Evolutionary conservation across 2,329 filamentous ascomycete species (phyloP), one percentile per base, ranked within the genome.

Genomic region (Ceratocystis eucalypticola): DNA sequence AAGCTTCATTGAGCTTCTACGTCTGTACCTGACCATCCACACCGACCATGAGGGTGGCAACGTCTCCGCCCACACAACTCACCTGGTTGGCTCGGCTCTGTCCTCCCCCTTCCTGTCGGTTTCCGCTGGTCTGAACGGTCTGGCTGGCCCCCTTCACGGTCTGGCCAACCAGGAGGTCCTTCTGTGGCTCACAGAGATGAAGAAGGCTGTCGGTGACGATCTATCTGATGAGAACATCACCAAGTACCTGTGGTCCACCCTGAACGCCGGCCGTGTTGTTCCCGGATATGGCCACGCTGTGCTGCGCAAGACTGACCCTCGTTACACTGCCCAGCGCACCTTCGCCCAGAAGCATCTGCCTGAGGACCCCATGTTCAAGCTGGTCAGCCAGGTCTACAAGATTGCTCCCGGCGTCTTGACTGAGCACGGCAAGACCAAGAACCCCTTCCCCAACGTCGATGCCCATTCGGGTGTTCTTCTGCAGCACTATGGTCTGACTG

Each of bases 351-450:
- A 89, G 82, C 90, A 96, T 78, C 87, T 96, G 77, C 90, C 93
- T 75, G 84, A 96, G 75, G 94, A 97, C 84, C 92, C 93, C 74
- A 95, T 99, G 92, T 99, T 96, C 90, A 91, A 99, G 86, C 89
- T 99, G 72, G 94, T 99, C 81, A 95, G 89, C 85, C 94, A 99
- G 83, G 94, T 99, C 73, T 99, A 97, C 89, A 99, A 99, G 90
- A 97, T 99, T 74, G 94, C 94, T 71, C 94, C 94, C 71, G 89
- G 88, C 75, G 94, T 99, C 74, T 84, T 99, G 77, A 99, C 94
- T 71, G 91, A 99, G 87, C 94, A 99, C 83, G 94, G 94, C 82
- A 99, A 99, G 90, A 97, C 93, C 84, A 97, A 97, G 89, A 96
- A 97, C 89, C 93, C 93, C 72, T 97, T 84, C 85, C 94, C 94